phyloP scores from a whole-genome alignment of 352 stramenopile genomes.

The Globisporangium nunn region DNA sequence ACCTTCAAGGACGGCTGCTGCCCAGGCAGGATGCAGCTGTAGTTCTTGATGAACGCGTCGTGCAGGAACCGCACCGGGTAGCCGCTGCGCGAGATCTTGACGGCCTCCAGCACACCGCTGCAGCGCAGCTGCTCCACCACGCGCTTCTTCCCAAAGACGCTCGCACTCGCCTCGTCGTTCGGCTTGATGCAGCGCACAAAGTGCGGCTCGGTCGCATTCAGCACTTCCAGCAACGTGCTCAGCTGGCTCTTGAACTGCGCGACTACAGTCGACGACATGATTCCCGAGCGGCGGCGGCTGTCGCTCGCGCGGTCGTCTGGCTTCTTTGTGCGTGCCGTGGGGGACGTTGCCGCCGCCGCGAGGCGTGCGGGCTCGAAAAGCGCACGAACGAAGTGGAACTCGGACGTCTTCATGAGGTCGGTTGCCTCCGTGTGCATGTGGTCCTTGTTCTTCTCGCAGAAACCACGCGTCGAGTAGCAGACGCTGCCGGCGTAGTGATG shows the following conservation, averaged over 20 bases:
- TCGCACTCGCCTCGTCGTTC: constrained; percentile 62
- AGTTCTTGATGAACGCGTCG: constrained; percentile 87
- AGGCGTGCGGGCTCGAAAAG: constrained; percentile 51
- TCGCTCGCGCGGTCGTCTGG: constrained; percentile 19
- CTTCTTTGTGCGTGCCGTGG: constrained; percentile 11
- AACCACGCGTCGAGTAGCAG: constrained; percentile 72
- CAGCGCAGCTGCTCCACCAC: constrained; percentile 82
- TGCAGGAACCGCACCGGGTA: constrained; percentile 95
- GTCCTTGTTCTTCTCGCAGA: constrained; percentile 90
- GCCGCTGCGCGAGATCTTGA: constrained; percentile 84
- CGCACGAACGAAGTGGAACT: constrained; percentile 51
- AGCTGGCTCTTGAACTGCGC: constrained; percentile 94
- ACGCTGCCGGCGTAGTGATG: constrained; percentile 84
- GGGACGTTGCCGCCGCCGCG: constrained; percentile 14
- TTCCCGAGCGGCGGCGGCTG: constrained; percentile 51
- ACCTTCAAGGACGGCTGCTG: constrained; percentile 30
- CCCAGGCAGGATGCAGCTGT: constrained; percentile 60
- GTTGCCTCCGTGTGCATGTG: constrained; percentile 78
- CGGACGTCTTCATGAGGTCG: constrained; percentile 64
- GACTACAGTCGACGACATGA: constrained; percentile 80
- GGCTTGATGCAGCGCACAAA: constrained; percentile 90
- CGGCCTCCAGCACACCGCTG: constrained; percentile 82
- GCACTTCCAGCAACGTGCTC: constrained; percentile 86
- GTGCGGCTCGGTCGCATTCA: constrained; percentile 92
- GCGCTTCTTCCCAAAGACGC: constrained; percentile 54